Base-by-base conservation (phyloP, 169 alveolate species). In the Eimeria necatrix region DNA sequence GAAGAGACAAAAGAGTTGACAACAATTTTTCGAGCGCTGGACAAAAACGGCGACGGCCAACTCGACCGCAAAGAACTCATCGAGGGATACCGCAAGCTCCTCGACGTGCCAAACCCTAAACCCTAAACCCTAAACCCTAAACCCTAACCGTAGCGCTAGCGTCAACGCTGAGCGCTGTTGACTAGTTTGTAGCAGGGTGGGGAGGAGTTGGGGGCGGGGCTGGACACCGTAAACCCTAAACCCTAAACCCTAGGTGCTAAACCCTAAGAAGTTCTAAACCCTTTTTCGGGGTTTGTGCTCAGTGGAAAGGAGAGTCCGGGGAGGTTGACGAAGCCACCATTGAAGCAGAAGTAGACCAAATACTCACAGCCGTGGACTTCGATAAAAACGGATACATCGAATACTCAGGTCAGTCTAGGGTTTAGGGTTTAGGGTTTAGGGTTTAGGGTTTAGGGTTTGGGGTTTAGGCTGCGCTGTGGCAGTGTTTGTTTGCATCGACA, bases 341-440 rank as follows among this genome's bases (percentile, higher is more conserved):
- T 14, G 99, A 98, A 68, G 97, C 94, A 87, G 99, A 99, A 84
- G 99, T 99, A 7, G 99, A 98, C 87, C 97, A 97, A 78, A 99
- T 98, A 20, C 96, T 99, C 96, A 95, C 94, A 68, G 97, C 98
- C 51, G 98, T 98, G 51, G 99, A 99, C 97, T 97, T 98, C 48
- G 99, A 99, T 95, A 97, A 97, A 60, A 98, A 98, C 95, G 99
- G 99, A n/a, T 97, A 96, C 71, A 98, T 99, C 52, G 99, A 99
- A 93, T 99, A 99, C 96, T 96, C 98, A 32, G 98, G 98, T 96
- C 20, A 56, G 14, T 14, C 8, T 8, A 56, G 8, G 64, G 8
- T 56, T 56, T 56, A 56, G 64, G n/a, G n/a, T 56, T 56, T 56
- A 56, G 64, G 64, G 64, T 56, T 56, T 56, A 56, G 64, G 64